Conservation (phyloP, 2,329 filamentous ascomycete genomes). For the Pseudocercospora fijiensis region DNA sequence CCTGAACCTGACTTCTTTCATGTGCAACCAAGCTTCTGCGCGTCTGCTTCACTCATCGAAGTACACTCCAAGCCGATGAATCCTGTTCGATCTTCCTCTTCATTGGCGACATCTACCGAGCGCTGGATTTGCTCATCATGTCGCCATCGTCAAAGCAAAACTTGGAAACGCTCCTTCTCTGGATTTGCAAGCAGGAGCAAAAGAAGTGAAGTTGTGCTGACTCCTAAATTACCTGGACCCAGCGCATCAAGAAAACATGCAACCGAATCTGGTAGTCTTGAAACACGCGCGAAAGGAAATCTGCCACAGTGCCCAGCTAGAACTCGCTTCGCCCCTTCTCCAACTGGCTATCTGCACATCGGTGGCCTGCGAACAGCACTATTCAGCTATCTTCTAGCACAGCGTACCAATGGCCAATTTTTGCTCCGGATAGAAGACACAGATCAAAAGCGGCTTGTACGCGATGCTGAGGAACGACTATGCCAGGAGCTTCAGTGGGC, state of each 20-base stretch:
- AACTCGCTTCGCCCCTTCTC: constrained; percentile 91
- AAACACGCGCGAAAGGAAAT: constrained; percentile 29
- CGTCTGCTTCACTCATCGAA: not conserved
- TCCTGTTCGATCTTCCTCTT: not conserved
- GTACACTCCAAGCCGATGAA: not conserved
- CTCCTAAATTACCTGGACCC: not conserved
- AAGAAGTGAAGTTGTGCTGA: not conserved
- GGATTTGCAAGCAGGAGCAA: not conserved
- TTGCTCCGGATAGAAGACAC: constrained; percentile 92
- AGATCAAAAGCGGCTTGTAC: constrained; percentile 81
- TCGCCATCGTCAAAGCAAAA: constrained; percentile 12
- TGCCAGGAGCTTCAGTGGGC: constrained; percentile 84
- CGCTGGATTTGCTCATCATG: constrained; percentile 30
- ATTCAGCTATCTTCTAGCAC: constrained; percentile 93
- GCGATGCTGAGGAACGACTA: constrained; percentile 73
- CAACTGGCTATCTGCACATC: constrained; percentile 89
- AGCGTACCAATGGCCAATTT: constrained; percentile 84
- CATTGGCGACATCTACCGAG: constrained; percentile 6
- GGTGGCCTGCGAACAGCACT: constrained; percentile 88
- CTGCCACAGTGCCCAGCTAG: constrained; percentile 62
- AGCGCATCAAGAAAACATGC: not conserved
- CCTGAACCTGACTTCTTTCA: not conserved
- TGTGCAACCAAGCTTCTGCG: not conserved
- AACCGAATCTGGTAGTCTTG: not conserved
- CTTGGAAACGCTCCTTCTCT: constrained; percentile 9